Conservation (phyloP, 2,329 filamentous ascomycete species). For the Penicillium sp. region DNA sequence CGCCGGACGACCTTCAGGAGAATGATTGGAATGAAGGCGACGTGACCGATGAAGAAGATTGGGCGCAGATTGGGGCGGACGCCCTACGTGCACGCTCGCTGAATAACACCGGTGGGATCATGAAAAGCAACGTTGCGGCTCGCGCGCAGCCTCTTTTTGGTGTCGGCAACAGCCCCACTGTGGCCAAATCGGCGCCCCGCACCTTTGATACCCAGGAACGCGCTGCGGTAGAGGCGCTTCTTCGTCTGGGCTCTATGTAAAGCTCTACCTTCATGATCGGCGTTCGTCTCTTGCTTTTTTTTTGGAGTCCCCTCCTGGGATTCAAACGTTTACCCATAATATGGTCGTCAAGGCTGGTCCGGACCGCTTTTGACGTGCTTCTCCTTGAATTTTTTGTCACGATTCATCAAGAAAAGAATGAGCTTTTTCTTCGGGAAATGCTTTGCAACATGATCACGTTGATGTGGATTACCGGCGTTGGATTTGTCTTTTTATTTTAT, state of each 20-base stretch:
- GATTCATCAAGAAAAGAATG: constrained; percentile 10
- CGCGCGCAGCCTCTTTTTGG: constrained; percentile 19
- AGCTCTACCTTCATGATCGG: constrained; percentile 25
- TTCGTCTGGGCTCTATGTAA: constrained; percentile 50
- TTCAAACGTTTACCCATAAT: constrained; percentile 14
- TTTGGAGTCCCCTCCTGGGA: constrained; percentile 1
- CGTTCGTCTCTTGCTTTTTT: constrained; percentile 18
- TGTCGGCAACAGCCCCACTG: constrained; percentile 33
- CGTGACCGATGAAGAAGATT: constrained; percentile 93
- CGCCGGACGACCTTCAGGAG: constrained; percentile 61
- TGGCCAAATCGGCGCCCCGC: constrained; percentile 42
- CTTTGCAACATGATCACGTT: constrained; percentile 10
- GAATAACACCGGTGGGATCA: constrained; percentile 45
- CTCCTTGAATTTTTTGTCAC: constrained; percentile 7
- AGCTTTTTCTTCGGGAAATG: constrained; percentile 2
- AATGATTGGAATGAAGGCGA: constrained; percentile 82
- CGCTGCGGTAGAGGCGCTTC: constrained; percentile 49
- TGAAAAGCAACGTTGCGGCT: constrained; percentile 29
- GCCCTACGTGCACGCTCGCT: constrained; percentile 69
- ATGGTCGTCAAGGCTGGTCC: constrained; percentile 27
- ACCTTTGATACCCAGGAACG: constrained; percentile 43
- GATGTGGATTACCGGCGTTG: constrained; percentile 3
- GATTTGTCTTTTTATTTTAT: not conserved
- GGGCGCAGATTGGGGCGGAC: constrained; percentile 83
- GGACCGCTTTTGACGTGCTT: constrained; percentile 23